Conservation (phyloP, 2,329 filamentous ascomycete species). For the Sporothrix dimorphospora region DNA sequence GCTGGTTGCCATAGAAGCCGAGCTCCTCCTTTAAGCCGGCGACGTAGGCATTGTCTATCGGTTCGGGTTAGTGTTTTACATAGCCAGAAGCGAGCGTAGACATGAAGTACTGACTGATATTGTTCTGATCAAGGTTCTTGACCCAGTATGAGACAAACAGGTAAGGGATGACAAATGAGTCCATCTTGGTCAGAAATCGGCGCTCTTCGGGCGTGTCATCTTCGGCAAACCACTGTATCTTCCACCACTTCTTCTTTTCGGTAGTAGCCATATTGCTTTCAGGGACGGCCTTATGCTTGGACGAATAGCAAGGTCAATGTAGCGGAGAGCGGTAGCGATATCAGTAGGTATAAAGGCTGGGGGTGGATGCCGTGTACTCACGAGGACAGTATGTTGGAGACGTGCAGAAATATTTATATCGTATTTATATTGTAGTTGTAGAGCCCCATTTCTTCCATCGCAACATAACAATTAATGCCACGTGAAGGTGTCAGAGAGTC, state of each 20-base stretch:
- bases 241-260: conserved; percentile 16
- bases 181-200: conserved; percentile 11
- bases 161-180: conserved; percentile 17
- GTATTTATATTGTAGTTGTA: conserved; percentile 1
- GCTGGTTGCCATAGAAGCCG: conserved; percentile 36
- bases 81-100: background rate
- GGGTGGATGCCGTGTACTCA: background rate
- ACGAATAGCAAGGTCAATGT: background rate
- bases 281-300: background rate
- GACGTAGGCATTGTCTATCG: conserved; percentile 37
- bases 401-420: background rate
- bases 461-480: background rate
- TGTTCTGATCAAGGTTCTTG: conserved; percentile 39
- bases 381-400: background rate
- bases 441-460: background rate
- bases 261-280: background rate
- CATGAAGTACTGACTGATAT: conserved; percentile 35
- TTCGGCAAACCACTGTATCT: conserved; percentile 23
- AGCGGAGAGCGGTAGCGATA: background rate
- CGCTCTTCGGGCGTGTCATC: conserved; percentile 20
- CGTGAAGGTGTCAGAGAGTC: background rate
- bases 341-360: background rate
- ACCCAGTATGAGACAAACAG: conserved; percentile 26
- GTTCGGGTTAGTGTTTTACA: conserved; percentile 2
- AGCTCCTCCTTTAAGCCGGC: conserved; percentile 39